phyloP scores from a whole-genome alignment of 202 grass and related monocot species.

The Hordeum pubiflorum region DNA sequence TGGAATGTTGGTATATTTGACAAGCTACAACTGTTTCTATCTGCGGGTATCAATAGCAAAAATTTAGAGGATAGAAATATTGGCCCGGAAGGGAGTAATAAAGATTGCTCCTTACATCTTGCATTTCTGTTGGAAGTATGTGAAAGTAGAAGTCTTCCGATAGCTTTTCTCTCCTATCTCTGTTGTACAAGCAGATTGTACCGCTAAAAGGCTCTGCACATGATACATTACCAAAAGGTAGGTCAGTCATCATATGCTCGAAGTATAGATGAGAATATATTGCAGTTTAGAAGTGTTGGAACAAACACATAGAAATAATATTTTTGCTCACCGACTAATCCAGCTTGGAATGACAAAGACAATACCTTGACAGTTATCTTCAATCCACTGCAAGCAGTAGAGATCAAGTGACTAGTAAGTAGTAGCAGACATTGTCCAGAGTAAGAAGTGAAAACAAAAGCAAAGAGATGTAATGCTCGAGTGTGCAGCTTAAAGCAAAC shows the following conservation, averaged over 20 bases:
- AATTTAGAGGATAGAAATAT: slow-evolving; percentile 7
- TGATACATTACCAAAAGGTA: slow-evolving; percentile 29
- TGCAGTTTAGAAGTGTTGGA: slow-evolving; percentile 17
- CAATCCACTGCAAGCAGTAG: slow-evolving; percentile 55
- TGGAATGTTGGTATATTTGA: slow-evolving; percentile 14
- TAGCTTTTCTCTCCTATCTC: slow-evolving; percentile 89
- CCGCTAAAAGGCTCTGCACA: slow-evolving; percentile 85
- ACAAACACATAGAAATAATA: slow-evolving; percentile 8
- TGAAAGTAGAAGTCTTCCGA: slow-evolving; percentile 88
- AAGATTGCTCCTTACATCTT: slow-evolving; percentile 64
- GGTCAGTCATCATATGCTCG: neutral
- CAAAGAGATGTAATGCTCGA: slow-evolving; percentile 14
- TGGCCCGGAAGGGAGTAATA: neutral
- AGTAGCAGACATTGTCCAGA: slow-evolving; percentile 17
- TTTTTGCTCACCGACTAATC: slow-evolving; percentile 77
- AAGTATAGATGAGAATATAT: slow-evolving; percentile 11
- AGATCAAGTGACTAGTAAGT: slow-evolving; percentile 29
- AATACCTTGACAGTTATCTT: slow-evolving; percentile 95
- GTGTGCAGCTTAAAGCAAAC: slow-evolving; percentile 40
- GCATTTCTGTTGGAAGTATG: slow-evolving; percentile 71
- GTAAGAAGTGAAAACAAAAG: neutral
- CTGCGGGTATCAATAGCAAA: slow-evolving; percentile 1
- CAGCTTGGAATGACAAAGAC: slow-evolving; percentile 94
- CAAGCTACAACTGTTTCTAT: slow-evolving; percentile 1
- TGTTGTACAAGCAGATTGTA: slow-evolving; percentile 99